A percentile compares a stretch with the other conserved stretches of the same genome.
phyloP scores from a whole-genome alignment of 208 protist species.

The Acanthamoeba sp. region DNA sequence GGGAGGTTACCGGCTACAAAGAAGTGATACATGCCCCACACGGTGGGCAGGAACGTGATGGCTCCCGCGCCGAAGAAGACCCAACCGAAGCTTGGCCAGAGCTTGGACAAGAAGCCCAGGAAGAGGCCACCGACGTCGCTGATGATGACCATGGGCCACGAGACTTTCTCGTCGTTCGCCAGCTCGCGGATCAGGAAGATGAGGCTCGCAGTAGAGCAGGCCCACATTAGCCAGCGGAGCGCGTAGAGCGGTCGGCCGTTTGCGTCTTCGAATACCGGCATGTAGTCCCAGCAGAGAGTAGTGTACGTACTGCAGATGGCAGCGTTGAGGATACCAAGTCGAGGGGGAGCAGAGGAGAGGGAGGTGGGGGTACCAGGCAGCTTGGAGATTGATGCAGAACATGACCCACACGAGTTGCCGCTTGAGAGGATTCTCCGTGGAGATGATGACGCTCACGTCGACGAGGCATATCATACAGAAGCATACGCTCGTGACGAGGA shows the following conservation, averaged over 20 bases:
- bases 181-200: conserved; percentile 29
- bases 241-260: neutral
- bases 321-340: neutral
- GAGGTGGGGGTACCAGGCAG: neutral
- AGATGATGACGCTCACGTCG: neutral
- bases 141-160: neutral
- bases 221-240: conserved; percentile 12
- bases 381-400: neutral
- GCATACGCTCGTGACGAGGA: neutral
- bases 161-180: neutral
- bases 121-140: neutral
- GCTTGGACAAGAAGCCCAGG: neutral
- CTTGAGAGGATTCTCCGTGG: conserved; percentile 6
- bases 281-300: neutral
- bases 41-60: neutral
- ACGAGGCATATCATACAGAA: neutral
- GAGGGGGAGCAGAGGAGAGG: neutral
- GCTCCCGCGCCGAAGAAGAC: neutral
- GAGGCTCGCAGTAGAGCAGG: neutral
- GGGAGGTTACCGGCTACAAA: neutral
- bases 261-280: neutral
- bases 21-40: neutral
- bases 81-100: neutral
- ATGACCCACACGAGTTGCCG: conserved; percentile 6
- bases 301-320: neutral